Evolutionary conservation across 352 stramenopile genomes (phyloP).

Genomic region (Globisporangium paddicum): DNA sequence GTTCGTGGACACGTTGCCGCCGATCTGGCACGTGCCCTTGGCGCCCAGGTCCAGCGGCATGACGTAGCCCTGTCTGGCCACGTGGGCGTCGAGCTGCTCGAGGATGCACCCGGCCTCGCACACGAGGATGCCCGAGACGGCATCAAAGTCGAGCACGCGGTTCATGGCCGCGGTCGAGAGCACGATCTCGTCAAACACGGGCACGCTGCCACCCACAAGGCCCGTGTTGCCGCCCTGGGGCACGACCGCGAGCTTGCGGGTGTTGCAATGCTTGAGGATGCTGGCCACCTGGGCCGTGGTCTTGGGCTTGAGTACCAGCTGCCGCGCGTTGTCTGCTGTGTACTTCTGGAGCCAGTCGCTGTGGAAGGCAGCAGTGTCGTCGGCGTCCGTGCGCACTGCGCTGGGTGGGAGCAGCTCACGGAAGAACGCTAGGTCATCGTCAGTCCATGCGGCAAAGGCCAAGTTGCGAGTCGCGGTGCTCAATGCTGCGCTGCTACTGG

Average conservation of each 20-base stretch:
- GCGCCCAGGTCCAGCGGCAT: conserved; percentile 96
- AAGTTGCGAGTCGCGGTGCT: conserved; percentile 29
- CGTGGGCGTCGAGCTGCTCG: conserved; percentile 90
- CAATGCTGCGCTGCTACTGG: not conserved
- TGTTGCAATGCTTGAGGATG: conserved; percentile 92
- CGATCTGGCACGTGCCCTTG: conserved; percentile 96
- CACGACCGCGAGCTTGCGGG: conserved; percentile 87
- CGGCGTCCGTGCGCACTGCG: conserved; percentile 54
- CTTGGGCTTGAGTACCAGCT: conserved; percentile 82
- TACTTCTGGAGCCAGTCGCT: conserved; percentile 87
- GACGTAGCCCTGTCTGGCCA: conserved; percentile 78
- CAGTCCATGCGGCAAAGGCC: conserved; percentile 42
- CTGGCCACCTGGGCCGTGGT: conserved; percentile 83
- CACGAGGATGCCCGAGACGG: conserved; percentile 73
- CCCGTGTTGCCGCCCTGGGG: conserved; percentile 97
- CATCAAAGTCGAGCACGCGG: conserved; percentile 88
- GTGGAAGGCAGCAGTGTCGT: conserved; percentile 67
- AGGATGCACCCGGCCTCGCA: conserved; percentile 93
- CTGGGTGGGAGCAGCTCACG: conserved; percentile 47
- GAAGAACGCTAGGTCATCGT: conserved; percentile 63
- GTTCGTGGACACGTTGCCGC: conserved; percentile 95
- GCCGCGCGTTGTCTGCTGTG: conserved; percentile 31
- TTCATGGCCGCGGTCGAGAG: conserved; percentile 92
- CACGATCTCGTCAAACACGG: conserved; percentile 92
- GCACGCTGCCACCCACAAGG: conserved; percentile 92